Conservation (phyloP, 345 rosid species). For the Eucalyptus brandiana region DNA sequence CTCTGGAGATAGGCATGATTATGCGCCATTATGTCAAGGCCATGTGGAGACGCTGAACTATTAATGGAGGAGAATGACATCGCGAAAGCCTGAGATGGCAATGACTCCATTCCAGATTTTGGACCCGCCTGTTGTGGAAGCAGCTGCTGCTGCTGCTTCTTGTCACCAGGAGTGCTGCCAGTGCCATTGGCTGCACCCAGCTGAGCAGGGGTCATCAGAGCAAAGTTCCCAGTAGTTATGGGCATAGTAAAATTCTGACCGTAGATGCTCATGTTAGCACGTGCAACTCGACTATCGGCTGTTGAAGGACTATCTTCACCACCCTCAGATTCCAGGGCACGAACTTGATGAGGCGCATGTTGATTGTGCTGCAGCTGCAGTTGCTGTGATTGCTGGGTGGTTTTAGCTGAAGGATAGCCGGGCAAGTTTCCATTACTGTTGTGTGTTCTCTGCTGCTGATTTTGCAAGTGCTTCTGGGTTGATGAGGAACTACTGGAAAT, state of each 20-base stretch:
- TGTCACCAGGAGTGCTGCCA: constrained; percentile 39
- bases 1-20: constrained; percentile 69
- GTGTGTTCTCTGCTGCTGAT: constrained; percentile 57
- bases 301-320: constrained; percentile 82
- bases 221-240: constrained; percentile 49
- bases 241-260: constrained; percentile 62
- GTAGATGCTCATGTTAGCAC: constrained; percentile 36
- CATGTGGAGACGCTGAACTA: constrained; percentile 35
- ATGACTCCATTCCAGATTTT: constrained; percentile 48
- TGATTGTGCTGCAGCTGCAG: constrained; percentile 47
- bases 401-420: constrained; percentile 52
- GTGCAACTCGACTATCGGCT: constrained; percentile 66
- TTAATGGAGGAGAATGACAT: constrained; percentile 76
- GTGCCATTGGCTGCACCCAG: constrained; percentile 22
- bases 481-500: constrained; percentile 64
- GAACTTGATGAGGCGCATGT: constrained; percentile 44
- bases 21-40: constrained; percentile 65
- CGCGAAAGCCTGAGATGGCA: constrained; percentile 66
- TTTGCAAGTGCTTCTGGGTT: constrained; percentile 76
- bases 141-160: constrained; percentile 32
- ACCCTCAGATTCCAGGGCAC: constrained; percentile 44
- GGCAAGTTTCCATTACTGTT: constrained; percentile 40
- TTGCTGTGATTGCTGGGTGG: constrained; percentile 38
- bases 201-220: constrained; percentile 50
- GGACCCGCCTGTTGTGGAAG: constrained; percentile 28